Evolutionary conservation across 1,284 basidiomycete species (phyloP), one percentile per base, ranked within the genome.

Genomic region (Erythrobasidium hasegawianum): DNA sequence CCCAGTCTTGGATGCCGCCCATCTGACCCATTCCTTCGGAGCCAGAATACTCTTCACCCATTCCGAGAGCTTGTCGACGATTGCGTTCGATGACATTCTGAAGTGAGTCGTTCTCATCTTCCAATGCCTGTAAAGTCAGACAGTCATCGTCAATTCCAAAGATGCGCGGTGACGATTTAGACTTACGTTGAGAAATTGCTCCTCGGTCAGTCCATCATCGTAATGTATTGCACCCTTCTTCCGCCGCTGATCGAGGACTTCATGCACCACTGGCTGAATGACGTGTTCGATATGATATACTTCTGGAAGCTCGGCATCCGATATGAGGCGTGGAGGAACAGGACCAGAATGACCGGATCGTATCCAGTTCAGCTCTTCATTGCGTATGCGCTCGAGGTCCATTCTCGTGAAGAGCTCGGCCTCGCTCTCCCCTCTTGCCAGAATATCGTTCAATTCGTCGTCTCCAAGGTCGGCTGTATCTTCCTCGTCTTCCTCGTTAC

Each of bases 391-490:
- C 74, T 92, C 84, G 18, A 83, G 74, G 75, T 99, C 96, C 81
- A 98, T 88, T 67, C 87, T 81, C 4, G 87, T 83, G 83, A 96
- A 99, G 68, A 89, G 80, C 10, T 77, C 81, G 1, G 82, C 79
- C 77, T 98, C 96, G 20, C 88, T 81, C 14, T 97, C 94, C 5
- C 81, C 84, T 69, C 96, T 88, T 14, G 93, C 86, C 60, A 98
- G 86, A 69, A 97, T 82, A 76, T 92, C 88, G 78, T 99, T 99
- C 71, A 98, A 83, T 77, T 98, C 96, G 29, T 97, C 94, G 75
- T 98, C 95, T 74, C 93, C 94, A 82, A 96, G 89, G 76, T 97
- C 93, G 45, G 91, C 91, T 75, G 95, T 91, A 67, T 87, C 89
- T 72, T 93, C 91, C 74, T 93, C 90, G 71, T 94, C 91, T 77